Percentiles rank a stretch among this genome's conserved stretches.
These are phyloP conservation scores for Calonectria pauciramosa DNA, from an alignment of 2,329 filamentous ascomycete species.

Conservation along the genomic window DNA sequence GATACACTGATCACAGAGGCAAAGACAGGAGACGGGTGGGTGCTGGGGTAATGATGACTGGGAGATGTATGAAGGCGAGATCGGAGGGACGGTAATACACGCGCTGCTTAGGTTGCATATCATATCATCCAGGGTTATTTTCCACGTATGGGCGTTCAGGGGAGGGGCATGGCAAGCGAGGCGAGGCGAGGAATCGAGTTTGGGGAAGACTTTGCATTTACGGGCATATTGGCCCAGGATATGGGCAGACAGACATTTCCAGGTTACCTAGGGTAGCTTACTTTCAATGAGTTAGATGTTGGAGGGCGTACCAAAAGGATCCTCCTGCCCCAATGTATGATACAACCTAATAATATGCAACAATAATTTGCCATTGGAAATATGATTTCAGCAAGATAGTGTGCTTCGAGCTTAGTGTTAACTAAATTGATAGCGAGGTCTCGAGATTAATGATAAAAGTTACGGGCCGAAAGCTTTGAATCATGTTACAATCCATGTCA, in stretches of 20 bases:
- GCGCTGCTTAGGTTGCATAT: slow-evolving; percentile 41
- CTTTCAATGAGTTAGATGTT: slow-evolving; percentile 25
- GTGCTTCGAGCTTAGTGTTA: not conserved
- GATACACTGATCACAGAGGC: slow-evolving; percentile 19
- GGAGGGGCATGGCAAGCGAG: slow-evolving; percentile 37
- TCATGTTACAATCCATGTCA: not conserved
- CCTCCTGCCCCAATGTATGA: slow-evolving; percentile 30
- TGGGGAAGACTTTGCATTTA: slow-evolving; percentile 25
- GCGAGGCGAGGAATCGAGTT: slow-evolving; percentile 29
- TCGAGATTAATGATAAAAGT: not conserved
- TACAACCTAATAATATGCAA: slow-evolving; percentile 35
- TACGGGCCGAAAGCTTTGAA: not conserved
- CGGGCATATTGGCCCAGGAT: slow-evolving; percentile 25
- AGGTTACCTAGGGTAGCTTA: slow-evolving; percentile 14
- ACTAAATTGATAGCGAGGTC: not conserved
- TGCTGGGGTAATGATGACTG: slow-evolving; percentile 23
- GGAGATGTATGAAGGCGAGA: slow-evolving; percentile 16
- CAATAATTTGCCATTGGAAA: slow-evolving; percentile 20
- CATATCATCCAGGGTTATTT: slow-evolving; percentile 40
- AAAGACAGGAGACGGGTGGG: not conserved
- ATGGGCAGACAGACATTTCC: slow-evolving; percentile 6
- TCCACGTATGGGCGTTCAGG: slow-evolving; percentile 40
- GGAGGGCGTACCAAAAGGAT: slow-evolving; percentile 24
- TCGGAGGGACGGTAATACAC: slow-evolving; percentile 33
- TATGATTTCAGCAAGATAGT: not conserved